phyloP scores from a whole-genome alignment of 2,329 filamentous ascomycete species.

The Coniochaeta prunicola region DNA sequence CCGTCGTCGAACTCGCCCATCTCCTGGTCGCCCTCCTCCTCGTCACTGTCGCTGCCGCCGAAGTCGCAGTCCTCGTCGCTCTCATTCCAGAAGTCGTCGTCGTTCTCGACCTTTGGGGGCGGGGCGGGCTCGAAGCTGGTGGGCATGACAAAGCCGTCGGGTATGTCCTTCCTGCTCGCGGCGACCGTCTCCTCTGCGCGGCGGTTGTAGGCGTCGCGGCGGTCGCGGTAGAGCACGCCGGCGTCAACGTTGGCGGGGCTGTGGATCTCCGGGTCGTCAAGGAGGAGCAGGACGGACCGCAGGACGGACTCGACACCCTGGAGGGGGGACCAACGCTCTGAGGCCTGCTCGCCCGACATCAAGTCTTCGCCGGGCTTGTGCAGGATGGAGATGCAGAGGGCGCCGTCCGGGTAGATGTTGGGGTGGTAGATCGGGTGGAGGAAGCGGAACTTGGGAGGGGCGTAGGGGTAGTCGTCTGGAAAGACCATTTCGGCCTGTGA shows the following conservation, averaged over 20 bases:
- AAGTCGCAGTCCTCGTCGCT: conserved; percentile 72
- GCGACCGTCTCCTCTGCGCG: conserved; percentile 65
- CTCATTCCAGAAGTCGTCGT: conserved; percentile 78
- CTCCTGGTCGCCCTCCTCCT: conserved; percentile 49
- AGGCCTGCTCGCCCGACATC: conserved; percentile 83
- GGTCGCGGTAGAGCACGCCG: conserved; percentile 74
- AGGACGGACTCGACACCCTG: conserved; percentile 93
- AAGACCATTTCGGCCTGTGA: conserved; percentile 77
- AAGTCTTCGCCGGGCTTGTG: conserved; percentile 87
- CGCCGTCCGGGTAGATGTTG: conserved; percentile 87
- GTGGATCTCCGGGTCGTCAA: conserved; percentile 89
- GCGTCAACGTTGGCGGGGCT: conserved; percentile 95
- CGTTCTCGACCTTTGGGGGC: conserved; percentile 56
- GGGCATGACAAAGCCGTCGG: conserved; percentile 74
- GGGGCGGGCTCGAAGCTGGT: conserved; percentile 58
- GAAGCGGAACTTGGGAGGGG: conserved; percentile 85
- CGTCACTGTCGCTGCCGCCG: conserved; percentile 61
- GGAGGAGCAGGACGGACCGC: conserved; percentile 81
- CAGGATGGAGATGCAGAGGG: conserved; percentile 93
- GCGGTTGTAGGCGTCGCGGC: conserved; percentile 60
- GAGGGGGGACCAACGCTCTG: conserved; percentile 89
- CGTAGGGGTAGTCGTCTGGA: conserved; percentile 80
- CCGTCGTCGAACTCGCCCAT: conserved; percentile 54
- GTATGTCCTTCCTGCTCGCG: conserved; percentile 71
- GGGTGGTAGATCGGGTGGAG: conserved; percentile 74